Base-by-base conservation (phyloP, 768 basidiomycete genomes). In the Lactarius evosmus region DNA sequence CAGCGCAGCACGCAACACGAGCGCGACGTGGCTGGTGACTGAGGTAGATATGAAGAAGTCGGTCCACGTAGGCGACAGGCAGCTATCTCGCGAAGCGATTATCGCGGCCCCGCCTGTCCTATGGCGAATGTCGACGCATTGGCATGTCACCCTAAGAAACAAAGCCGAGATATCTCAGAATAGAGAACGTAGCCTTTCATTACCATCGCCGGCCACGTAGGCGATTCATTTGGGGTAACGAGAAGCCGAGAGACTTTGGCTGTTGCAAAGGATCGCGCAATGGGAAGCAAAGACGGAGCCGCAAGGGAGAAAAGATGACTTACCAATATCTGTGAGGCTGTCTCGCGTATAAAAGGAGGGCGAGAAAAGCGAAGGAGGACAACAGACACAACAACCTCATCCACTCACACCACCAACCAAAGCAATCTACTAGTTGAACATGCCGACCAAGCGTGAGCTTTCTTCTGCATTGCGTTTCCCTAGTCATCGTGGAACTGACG, bases 161-260 rank as follows among this genome's bases (percentile, higher is more conserved):
- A 12, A 32, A 30, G 14, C 53, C 53, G 53, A 60, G 33, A 41
- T 56, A 36, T 51, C 66, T 63, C 54, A 66, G 63, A 65, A 60
- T 46, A 41, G 62, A 49, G 46, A 58, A 22, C 58, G 40, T 33
- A 5, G 16, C 1, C 30, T 9, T 61, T 38, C 29, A 33, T 65
- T 60, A 50, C 54, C 54, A 54, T 56, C 32, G 14, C 30, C 38
- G 11, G 63, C 59, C 63, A 66, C 61, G 65, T 66, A 58, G 34
- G 44, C n/a, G 12, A 38, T 58, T 55, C 56, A 55, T 19, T 58
- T 38, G 22, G 40, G 56, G 29, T 19, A 29, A 34, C 46, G 52
- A 32, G 30, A 17, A 9, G 34, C 36, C 51, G 66, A 66, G 66
- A 56, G 54, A 60, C 53, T 64, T 66, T 58, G 44, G 66, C 62